Base-by-base conservation (phyloP, 2,329 filamentous ascomycete genomes). In the Penicillium corylophilum region DNA sequence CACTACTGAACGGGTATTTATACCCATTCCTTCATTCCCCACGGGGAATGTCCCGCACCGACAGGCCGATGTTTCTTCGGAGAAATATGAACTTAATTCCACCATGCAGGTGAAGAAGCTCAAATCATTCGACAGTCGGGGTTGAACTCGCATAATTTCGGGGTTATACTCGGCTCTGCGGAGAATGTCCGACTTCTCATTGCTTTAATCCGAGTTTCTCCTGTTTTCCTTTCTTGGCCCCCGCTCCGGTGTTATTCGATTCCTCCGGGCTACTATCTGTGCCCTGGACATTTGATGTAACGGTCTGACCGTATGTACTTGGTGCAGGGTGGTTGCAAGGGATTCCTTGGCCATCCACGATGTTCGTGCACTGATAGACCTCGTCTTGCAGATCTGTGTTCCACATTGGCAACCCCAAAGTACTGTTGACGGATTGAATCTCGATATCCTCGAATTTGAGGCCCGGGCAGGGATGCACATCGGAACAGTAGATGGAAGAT, bases 401-500 rank as follows among this genome's bases (percentile, higher is more conserved):
- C 16, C 40, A 56, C 18, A 71, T 70, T 10, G 74, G 63, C 48
- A 63, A 46, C 1, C 63, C 64, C 29, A 63, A 46, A 2, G 61
- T 67, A 18, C 56, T 72, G 29, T 73, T 71, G 29, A 71, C 66
- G 18, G 73, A 72, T 46, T 69, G 72, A 62, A 80, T 77, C 48
- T 78, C 64, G 24, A 80, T 71, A 48, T 73, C 66, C 50, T 75
- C 71, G 58, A 80, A 79, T 35, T 65, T 69, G 40, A 80, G 68
- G 4, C 71, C 71, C 16, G 71, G 72, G 57, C 77, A 80, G 15
- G 77, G 78, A 31, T 69, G 70, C 2, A 64, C 57, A 10, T 68
- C 63, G 12, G 69, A 70, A 62, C 75, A 78, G 62, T 79, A 75
- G 40, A 79, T 76, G 4, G 72, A 76, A 6, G 71, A 71, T 2